Evolutionary conservation across 768 basidiomycete species (phyloP), one percentile per base, ranked within the genome.

Genomic region (Phaeolepiota aurea): DNA sequence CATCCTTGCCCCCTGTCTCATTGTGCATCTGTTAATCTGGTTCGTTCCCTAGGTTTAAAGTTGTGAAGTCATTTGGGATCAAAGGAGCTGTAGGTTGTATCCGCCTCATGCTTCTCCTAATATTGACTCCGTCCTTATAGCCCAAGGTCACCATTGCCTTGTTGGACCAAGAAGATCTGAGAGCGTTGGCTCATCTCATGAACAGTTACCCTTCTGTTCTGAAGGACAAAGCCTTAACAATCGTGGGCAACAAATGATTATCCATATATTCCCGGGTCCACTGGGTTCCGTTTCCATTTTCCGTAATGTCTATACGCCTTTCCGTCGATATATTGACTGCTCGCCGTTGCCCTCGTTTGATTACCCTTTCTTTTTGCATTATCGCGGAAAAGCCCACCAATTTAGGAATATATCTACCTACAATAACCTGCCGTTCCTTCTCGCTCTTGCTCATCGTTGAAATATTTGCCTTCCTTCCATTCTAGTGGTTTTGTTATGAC

Each of bases 121-220:
- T 20, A 31, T 11, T 42, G 15, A 15, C 40, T 35, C 39, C 48
- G 23, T 32, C 16, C 30, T 25, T 43, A 12, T 49, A 87, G 79
- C 86, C 88, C 37, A 91, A 91, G 56, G 64, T 89, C 46, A 92
- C 90, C 1, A 87, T 96, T 50, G 65, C 74, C 3, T 71, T 92
- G 5, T 64, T 94, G 45, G 88, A 93, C 52, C 72, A 82, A 50
- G 91, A 92, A 44, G 90, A 94, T 53, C 71, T 93, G 16, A 76
- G 83, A 32, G 69, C 87, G 3, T 72, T 93, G 35, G 83, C 87
- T 4, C 87, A 89, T 56, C 71, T 93, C 32, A 81, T 88, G 80
- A 86, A 89, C 58, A 86, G 86, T 55, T 91, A 87, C 57, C 84
- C 87, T 9, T 62, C 76, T 5, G 73, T 90, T 2, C 68, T 92